These are phyloP conservation scores for Cyberlindnera mississippiensis DNA, from an alignment of 805 yeast species.

Conservation along the genomic window DNA sequence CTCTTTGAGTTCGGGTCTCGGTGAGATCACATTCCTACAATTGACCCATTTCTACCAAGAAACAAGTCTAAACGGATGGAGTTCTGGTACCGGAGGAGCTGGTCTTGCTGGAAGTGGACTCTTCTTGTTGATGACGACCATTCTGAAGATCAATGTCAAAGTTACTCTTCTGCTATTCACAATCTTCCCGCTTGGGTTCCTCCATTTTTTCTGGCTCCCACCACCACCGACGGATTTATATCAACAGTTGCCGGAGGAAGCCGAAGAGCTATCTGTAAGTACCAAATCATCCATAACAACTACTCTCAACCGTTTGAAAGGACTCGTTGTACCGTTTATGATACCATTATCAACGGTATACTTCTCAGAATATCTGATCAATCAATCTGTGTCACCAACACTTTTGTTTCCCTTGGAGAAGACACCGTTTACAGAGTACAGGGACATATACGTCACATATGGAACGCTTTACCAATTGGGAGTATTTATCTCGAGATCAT, in stretches of 20 bases:
- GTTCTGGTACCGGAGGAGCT: conserved; percentile 95
- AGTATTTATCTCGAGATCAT: conserved; percentile 86
- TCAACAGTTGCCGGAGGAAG: neutral
- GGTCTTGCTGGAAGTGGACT: conserved; percentile 80
- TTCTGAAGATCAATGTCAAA: conserved; percentile 53
- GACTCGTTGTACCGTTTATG: conserved; percentile 65
- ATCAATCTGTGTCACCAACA: conserved; percentile 91
- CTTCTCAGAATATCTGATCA: conserved; percentile 80
- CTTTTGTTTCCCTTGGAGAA: conserved; percentile 68
- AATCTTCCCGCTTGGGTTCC: conserved; percentile 49
- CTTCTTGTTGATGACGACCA: conserved; percentile 68
- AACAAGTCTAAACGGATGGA: conserved; percentile 76
- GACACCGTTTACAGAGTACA: conserved; percentile 63
- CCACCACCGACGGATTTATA: conserved; percentile 5
- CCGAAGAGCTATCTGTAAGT: too few relatives aligned
- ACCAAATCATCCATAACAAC: neutral
- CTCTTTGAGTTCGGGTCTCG: conserved; percentile 81
- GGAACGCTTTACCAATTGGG: conserved; percentile 90
- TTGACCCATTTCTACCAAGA: conserved; percentile 72
- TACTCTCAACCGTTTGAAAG: conserved; percentile 30
- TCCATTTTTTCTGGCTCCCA: conserved; percentile 33
- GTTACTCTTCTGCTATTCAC: conserved; percentile 56
- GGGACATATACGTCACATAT: conserved; percentile 89
- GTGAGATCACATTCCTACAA: conserved; percentile 85
- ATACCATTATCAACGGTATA: conserved; percentile 81